Base-by-base conservation (phyloP, 2,329 filamentous ascomycete species). In the Pyricularia pennisetigena region DNA sequence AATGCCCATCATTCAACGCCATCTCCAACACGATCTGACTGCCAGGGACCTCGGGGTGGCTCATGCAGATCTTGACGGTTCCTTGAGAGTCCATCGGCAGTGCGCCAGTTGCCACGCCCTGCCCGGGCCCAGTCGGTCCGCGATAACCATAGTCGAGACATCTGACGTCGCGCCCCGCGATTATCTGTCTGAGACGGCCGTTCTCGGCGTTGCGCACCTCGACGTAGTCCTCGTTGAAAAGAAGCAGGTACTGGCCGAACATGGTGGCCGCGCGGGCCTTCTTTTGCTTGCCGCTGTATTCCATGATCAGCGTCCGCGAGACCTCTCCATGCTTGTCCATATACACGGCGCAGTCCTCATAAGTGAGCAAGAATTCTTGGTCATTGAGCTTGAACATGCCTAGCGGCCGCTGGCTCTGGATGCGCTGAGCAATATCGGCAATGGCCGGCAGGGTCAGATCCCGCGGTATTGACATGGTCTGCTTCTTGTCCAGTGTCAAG, bases 321-420 rank as follows among this genome's bases (percentile, higher is more conserved):
- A 99, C 93, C 70, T 99, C 95, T 72, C 95, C 95, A 78, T 98
- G 93, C 79, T 98, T 97, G 82, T 99, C 96, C 75, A 98, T 91
- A 75, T 98, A 99, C 9, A 99, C 94, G 23, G 94, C 95, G 73
- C 94, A 98, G 78, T 97, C 93, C 78, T 96, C 92, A 77, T 98
- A 99, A 54, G 91, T 92, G 65, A 97, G 88, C 29, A 99, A 82
- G 79, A 98, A 99, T 77, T 97, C 95, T 68, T 91, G 90, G 69
- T 96, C 92, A 72, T 91, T 94, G 68, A 99, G 87, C 59, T 94
- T 89, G 83, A 99, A 97, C 95, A 99, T 99, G 73, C 94, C 94
- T 12, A 99, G 82, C 0, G 95, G 94, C 68, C 89, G 87, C 74
- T 97, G 92, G 72, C 92, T 90, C 68, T 87, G 87, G 72, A 99